These are phyloP conservation scores for Pichia membranifaciens DNA, from an alignment of 805 yeast species.

Conservation along the genomic window DNA sequence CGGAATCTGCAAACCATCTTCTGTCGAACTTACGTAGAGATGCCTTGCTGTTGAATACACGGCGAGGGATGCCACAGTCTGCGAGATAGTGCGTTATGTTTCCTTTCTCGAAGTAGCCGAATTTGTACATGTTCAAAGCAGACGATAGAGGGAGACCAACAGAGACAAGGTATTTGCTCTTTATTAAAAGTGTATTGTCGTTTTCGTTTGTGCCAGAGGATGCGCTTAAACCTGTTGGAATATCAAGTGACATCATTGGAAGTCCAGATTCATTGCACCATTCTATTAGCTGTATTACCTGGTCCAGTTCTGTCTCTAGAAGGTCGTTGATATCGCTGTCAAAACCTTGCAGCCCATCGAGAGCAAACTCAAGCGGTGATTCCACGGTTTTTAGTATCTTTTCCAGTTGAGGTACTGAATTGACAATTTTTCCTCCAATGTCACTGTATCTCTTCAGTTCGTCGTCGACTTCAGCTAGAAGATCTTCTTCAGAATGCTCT, in stretches of 20 bases:
- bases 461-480: constrained; percentile 30
- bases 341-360: constrained; percentile 84
- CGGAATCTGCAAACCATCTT: constrained; percentile 10
- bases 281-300: constrained; percentile 41
- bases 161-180: constrained; percentile 55
- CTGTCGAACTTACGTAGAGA: constrained; percentile 45
- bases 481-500: constrained; percentile 36
- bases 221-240: constrained; percentile 79
- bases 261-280: constrained; percentile 59
- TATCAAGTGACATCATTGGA: constrained; percentile 61
- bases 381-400: constrained; percentile 38
- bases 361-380: constrained; percentile 69
- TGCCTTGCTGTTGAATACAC: constrained; percentile 38
- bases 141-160: constrained; percentile 71
- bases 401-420: constrained; percentile 32
- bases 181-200: constrained; percentile 18
- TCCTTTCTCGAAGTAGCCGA: constrained; percentile 41
- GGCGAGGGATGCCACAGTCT: constrained; percentile 67
- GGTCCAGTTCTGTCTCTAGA: constrained; percentile 36
- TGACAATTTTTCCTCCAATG: constrained; percentile 65
- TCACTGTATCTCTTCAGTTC: constrained; percentile 53
- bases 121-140: constrained; percentile 51
- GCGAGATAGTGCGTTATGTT: constrained; percentile 55
- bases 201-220: constrained; percentile 57
- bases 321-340: constrained; percentile 64